Percentiles rank a stretch among this genome's conserved stretches.
Evolutionary conservation across 495 filamentous ascomycete genomes (phyloP).

Genomic region (Aspergillus ostianus): DNA sequence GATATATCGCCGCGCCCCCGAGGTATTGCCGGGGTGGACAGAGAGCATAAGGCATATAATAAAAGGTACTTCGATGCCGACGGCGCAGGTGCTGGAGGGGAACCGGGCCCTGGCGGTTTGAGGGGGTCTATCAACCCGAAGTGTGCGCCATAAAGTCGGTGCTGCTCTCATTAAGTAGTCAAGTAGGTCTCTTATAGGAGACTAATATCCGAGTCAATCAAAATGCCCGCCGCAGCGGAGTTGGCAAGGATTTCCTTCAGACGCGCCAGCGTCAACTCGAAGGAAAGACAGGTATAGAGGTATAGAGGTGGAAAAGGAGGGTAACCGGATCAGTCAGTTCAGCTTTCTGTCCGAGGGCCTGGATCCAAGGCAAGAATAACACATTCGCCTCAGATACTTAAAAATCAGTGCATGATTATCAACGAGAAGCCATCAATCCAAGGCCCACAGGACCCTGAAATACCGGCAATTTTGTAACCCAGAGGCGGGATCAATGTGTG

Average conservation of each 20-base stretch:
- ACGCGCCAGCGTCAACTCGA: not conserved
- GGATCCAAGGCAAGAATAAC: not conserved
- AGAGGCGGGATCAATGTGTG: conserved; percentile 86
- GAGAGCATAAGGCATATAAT: not conserved
- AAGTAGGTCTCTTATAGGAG: not conserved
- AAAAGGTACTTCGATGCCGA: not conserved
- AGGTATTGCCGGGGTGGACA: conserved; percentile 8
- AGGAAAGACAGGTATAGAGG: not conserved
- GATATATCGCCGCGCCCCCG: conserved; percentile 8
- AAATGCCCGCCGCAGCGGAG: conserved; percentile 5
- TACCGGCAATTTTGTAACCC: conserved; percentile 83
- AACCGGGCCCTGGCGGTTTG: not conserved
- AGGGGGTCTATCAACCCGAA: not conserved
- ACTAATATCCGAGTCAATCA: not conserved
- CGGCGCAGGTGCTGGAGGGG: not conserved
- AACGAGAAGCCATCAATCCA: conserved; percentile 91
- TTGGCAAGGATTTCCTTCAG: not conserved
- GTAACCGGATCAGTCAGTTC: not conserved
- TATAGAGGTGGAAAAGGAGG: conserved; percentile 1
- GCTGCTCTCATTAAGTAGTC: not conserved
- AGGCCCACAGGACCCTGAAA: conserved; percentile 75
- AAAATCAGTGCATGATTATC: conserved; percentile 66
- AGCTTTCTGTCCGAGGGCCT: not conserved
- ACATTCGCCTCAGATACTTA: not conserved
- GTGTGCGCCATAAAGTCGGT: not conserved